Evolutionary conservation across 2,329 filamentous ascomycete species (phyloP).

Genomic region (Rasamsonia emersonii): DNA sequence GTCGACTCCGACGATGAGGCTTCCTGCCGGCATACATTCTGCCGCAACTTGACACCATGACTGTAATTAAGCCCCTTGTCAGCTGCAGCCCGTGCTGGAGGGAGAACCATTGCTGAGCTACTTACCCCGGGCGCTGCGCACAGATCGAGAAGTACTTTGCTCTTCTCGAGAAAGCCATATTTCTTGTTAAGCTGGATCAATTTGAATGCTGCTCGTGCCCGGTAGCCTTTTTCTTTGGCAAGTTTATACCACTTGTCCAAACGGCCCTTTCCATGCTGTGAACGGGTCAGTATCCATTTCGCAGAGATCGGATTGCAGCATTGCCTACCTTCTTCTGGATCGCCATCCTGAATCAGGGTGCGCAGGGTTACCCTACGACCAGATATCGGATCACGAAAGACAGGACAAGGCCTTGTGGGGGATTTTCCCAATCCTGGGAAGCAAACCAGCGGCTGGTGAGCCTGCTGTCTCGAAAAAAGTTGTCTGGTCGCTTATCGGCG

Average conservation of each 20-base stretch:
- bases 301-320: neutral
- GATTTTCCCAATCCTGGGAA: too few relatives aligned
- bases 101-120: conserved; percentile 11
- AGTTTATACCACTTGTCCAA: conserved; percentile 98
- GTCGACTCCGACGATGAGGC: conserved; percentile 90
- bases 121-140: conserved; percentile 88
- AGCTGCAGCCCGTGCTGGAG: conserved; percentile 10
- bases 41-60: conserved; percentile 96
- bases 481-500: too few relatives aligned
- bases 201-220: conserved; percentile 94
- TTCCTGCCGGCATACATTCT: conserved; percentile 85
- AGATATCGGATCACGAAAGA: too few relatives aligned
- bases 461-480: too few relatives aligned
- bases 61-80: conserved; percentile 30
- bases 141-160: conserved; percentile 91
- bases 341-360: conserved; percentile 61
- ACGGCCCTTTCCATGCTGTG: conserved; percentile 84
- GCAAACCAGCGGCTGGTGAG: too few relatives aligned
- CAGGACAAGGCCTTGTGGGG: too few relatives aligned
- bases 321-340: conserved; percentile 77
- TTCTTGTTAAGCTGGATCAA: conserved; percentile 98
- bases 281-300: conserved; percentile 19
- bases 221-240: conserved; percentile 96
- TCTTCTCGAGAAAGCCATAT: conserved; percentile 95
- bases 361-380: too few relatives aligned